Percentiles rank a stretch among this genome's conserved stretches.
These are phyloP conservation scores for Silene uniflora DNA, from an alignment of 148 eudicot genomes.

Conservation along the genomic window DNA sequence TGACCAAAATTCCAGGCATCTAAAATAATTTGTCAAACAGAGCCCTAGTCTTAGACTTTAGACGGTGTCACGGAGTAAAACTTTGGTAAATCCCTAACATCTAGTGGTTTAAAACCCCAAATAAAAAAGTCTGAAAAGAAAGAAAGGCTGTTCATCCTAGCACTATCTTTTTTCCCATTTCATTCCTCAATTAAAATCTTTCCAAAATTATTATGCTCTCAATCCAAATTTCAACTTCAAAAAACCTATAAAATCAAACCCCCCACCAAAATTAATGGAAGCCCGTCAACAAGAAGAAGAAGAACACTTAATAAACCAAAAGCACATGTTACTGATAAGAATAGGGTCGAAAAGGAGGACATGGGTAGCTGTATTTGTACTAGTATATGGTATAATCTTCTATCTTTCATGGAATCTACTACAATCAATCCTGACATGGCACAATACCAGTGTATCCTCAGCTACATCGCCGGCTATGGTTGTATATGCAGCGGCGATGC, in stretches of 20 bases:
- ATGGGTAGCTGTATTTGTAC: constrained; percentile 40
- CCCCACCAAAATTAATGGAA: constrained; percentile 6
- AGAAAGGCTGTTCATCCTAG: too few relatives aligned
- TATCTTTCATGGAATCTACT: constrained; percentile 50
- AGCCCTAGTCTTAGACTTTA: too few relatives aligned
- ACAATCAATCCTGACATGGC: constrained; percentile 39
- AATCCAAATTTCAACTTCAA: too few relatives aligned
- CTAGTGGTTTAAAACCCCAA: too few relatives aligned
- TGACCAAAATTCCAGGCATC: too few relatives aligned
- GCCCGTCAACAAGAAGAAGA: constrained; percentile 9
- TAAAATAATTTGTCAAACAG: too few relatives aligned
- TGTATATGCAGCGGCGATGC: constrained; percentile 33
- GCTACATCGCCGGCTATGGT: constrained; percentile 8
- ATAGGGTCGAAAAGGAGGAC: constrained; percentile 45
- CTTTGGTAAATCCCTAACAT: too few relatives aligned
- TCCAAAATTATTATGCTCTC: too few relatives aligned
- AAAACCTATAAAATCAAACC: background rate
- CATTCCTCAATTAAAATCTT: too few relatives aligned
- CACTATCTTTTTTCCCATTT: too few relatives aligned
- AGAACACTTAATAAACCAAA: background rate
- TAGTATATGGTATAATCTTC: constrained; percentile 35
- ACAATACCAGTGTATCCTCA: constrained; percentile 24
- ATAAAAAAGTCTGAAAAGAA: too few relatives aligned
- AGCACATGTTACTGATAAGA: constrained; percentile 19
- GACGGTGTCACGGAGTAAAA: too few relatives aligned